These are phyloP conservation scores for Apiotrichum montevideense DNA, from an alignment of 1,284 basidiomycete species.

Conservation along the genomic window DNA sequence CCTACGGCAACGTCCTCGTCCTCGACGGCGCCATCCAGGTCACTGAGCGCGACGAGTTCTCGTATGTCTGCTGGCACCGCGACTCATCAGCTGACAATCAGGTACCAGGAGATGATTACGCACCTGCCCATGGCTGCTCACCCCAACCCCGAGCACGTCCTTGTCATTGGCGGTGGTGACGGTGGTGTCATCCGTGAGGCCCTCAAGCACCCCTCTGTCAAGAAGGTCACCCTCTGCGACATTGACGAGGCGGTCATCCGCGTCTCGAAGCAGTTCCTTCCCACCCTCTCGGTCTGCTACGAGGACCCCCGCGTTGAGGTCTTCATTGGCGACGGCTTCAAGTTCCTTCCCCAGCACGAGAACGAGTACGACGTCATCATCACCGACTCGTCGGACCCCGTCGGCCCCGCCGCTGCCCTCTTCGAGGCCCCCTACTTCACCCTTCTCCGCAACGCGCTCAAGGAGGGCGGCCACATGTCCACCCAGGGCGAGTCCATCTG, in stretches of 20 bases:
- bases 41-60: conserved; percentile 97
- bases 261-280: conserved; percentile 87
- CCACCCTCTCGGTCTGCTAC: conserved; percentile 86
- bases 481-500: conserved; percentile 96
- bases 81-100: conserved; percentile 33
- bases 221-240: conserved; percentile 92
- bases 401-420: conserved; percentile 87
- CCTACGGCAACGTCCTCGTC: conserved; percentile 92
- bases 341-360: conserved; percentile 86
- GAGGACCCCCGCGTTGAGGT: conserved; percentile 79
- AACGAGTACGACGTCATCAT: conserved; percentile 95
- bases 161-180: conserved; percentile 95
- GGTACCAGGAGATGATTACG: conserved; percentile 99
- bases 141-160: conserved; percentile 90
- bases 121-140: conserved; percentile 92
- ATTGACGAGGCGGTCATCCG: conserved; percentile 98
- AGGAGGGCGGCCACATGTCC: conserved; percentile 86
- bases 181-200: conserved; percentile 96
- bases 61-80: conserved; percentile 43
- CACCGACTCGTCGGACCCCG: conserved; percentile 97
- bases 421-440: conserved; percentile 98
- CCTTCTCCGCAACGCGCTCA: conserved; percentile 81
- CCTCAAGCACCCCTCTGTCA: conserved; percentile 86
- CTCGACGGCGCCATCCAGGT: conserved; percentile 95
- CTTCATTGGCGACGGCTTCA: conserved; percentile 92